Base-by-base conservation (phyloP, 2,329 filamentous ascomycete genomes). In the Epichloe hybrida region DNA sequence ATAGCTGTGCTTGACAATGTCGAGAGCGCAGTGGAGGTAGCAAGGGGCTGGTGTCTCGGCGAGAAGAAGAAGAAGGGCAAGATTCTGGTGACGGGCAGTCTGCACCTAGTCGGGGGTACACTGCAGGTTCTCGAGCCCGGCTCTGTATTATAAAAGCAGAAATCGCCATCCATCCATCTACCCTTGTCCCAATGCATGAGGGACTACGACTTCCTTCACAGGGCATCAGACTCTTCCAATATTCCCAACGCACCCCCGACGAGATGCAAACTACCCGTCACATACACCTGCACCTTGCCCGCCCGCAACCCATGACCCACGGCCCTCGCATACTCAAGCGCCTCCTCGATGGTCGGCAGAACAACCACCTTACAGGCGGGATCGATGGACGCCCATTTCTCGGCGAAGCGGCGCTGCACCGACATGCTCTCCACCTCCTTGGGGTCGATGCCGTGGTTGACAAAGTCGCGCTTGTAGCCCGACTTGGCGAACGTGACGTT, bases 41-140 rank as follows among this genome's bases (percentile, higher is more conserved):
- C 80, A 4, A 74, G 76, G 53, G 65, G 59, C 13, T 59, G 75
- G 11, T 58, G 27, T 31, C 27, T 58, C 7, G 50, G 64, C 65
- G 60, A 54, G 39, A 17, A 17, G 17, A 17, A 17, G 17, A 53
- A 53, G 48, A 58, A 63, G 3, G 72, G 73, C 47, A 72, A 49
- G 44, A 79, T 83, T 0, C 69, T 95, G 50, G 82, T 88, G 8
- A 95, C 89, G 13, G 89, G 89, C 2, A 94, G 88, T 64, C 69
- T 95, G 61, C 85, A 95, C 71, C 73, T 95, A 39, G 88, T 90
- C 1, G 88, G 89, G 7, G 86, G 85, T 11, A 72, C 89, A 44
- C 70, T 95, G 49, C 83, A 86, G 63, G 81, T 86, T 1, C 66
- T 94, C 52, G 87, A 73, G 59, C 71, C 72, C 8, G 66, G 67